Evolutionary conservation across 306 rosid genomes (phyloP).

Genomic region (Alnus glutinosa): DNA sequence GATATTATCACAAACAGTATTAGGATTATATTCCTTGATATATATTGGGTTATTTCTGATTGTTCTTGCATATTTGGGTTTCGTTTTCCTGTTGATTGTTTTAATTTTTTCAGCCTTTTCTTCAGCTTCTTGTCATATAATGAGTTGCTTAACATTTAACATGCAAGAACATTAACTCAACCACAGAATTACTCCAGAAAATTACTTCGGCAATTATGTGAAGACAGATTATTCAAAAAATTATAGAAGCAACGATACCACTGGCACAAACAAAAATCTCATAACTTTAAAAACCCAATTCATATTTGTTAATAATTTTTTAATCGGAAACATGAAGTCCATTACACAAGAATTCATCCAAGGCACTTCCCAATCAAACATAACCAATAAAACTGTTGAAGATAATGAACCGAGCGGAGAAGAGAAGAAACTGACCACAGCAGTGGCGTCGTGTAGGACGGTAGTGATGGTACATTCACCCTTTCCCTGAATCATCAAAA

Average conservation of each 20-base stretch:
- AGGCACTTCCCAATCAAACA: neutral
- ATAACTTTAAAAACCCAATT: neutral
- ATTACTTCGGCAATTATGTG: neutral
- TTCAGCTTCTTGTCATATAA: neutral
- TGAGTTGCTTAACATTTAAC: neutral
- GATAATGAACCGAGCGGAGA: neutral
- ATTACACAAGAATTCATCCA: neutral
- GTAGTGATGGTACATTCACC: conserved; percentile 81
- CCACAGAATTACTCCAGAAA: neutral
- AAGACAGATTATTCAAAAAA: too few species aligned
- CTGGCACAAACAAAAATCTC: neutral
- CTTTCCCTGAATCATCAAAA: conserved; percentile 43
- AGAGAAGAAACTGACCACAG: conserved; percentile 55
- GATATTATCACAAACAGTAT: neutral
- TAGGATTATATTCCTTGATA: neutral
- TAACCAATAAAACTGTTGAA: neutral
- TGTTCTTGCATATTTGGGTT: neutral
- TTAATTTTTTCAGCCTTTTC: neutral
- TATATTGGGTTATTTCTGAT: neutral
- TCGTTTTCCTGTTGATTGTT: neutral
- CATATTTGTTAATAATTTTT: neutral
- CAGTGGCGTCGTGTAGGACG: conserved; percentile 72
- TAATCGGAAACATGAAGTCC: neutral
- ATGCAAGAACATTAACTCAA: neutral
- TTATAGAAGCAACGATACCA: neutral